These are phyloP conservation scores for Boletus tomentosulus DNA, from an alignment of 768 basidiomycete genomes.

Conservation along the genomic window DNA sequence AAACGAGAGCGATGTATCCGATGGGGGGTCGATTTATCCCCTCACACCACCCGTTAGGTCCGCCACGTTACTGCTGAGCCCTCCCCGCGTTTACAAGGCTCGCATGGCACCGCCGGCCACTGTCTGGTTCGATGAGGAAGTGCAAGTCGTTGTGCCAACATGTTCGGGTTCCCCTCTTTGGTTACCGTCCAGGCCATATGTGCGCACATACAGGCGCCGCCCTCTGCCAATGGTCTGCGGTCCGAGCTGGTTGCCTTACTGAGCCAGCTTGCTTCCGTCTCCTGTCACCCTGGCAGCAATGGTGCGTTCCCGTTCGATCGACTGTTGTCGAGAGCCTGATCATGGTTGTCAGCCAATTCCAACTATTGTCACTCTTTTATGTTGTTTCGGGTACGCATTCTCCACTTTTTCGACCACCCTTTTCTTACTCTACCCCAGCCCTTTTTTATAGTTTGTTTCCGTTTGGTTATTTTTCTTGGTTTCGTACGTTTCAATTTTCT, in stretches of 20 bases:
- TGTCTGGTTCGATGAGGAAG: background rate
- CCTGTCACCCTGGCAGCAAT: too few relatives aligned
- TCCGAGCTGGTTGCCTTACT: background rate
- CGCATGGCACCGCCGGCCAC: background rate
- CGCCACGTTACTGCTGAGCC: background rate
- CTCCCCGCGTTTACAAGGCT: background rate
- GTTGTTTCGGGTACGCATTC: too few relatives aligned
- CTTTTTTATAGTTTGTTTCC: too few relatives aligned
- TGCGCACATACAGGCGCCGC: slow-evolving; percentile 1
- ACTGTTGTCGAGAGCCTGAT: too few relatives aligned
- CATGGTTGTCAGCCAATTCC: too few relatives aligned
- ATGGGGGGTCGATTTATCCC: slow-evolving; percentile 2
- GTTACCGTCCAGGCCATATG: slow-evolving; percentile 3
- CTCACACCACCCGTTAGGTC: slow-evolving; percentile 1
- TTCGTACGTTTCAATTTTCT: too few relatives aligned
- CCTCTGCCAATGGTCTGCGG: background rate
- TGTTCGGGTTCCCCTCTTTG: slow-evolving; percentile 1
- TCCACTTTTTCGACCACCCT: too few relatives aligned
- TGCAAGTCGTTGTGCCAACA: background rate
- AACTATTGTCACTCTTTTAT: too few relatives aligned
- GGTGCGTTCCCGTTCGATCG: too few relatives aligned
- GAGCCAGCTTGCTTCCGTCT: background rate
- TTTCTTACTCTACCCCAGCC: too few relatives aligned
- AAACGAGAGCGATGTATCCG: background rate
- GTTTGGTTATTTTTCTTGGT: too few relatives aligned